Conservation (phyloP, 2,329 filamentous ascomycete genomes). For the Didymella glomerata region DNA sequence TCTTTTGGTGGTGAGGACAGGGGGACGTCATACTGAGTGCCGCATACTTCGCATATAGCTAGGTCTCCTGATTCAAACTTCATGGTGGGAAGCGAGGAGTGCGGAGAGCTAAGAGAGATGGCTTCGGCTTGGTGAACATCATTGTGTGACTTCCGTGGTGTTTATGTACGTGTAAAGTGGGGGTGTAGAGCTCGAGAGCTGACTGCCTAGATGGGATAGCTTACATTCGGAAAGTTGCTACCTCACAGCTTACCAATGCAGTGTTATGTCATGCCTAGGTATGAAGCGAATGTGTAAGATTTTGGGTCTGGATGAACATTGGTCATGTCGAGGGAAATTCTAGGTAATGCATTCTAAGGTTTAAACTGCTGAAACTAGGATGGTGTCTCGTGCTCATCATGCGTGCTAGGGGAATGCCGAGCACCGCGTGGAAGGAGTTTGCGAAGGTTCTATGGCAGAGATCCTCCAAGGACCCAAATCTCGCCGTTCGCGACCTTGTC, state of each 20-base stretch:
- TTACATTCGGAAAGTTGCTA: slow-evolving; percentile 14
- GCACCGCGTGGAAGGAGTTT: not conserved
- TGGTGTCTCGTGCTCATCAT: not conserved
- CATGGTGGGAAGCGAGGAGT: slow-evolving; percentile 26
- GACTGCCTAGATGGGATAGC: slow-evolving; percentile 21
- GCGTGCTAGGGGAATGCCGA: not conserved
- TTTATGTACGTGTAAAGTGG: slow-evolving; percentile 21
- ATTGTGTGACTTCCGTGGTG: not conserved
- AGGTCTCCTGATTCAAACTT: slow-evolving; percentile 49
- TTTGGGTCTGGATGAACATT: slow-evolving; percentile 8
- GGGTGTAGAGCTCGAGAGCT: slow-evolving; percentile 17
- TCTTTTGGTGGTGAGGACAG: slow-evolving; percentile 60
- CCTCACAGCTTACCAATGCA: slow-evolving; percentile 21
- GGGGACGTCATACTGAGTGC: slow-evolving; percentile 70
- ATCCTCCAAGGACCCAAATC: slow-evolving; percentile 77
- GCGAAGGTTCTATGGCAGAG: slow-evolving; percentile 50
- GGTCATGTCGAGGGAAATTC: not conserved
- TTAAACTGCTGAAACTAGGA: not conserved
- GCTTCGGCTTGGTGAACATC: not conserved
- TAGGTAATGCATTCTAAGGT: not conserved
- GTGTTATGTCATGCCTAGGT: not conserved
- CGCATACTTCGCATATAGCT: slow-evolving; percentile 73
- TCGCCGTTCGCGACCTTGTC: slow-evolving; percentile 87
- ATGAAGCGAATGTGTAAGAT: slow-evolving; percentile 8
- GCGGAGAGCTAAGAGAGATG: no score